Percentiles rank a stretch among this genome's conserved stretches.
Evolutionary conservation across 352 stramenopile genomes (phyloP).

Genomic region (Pythium diclinum): DNA sequence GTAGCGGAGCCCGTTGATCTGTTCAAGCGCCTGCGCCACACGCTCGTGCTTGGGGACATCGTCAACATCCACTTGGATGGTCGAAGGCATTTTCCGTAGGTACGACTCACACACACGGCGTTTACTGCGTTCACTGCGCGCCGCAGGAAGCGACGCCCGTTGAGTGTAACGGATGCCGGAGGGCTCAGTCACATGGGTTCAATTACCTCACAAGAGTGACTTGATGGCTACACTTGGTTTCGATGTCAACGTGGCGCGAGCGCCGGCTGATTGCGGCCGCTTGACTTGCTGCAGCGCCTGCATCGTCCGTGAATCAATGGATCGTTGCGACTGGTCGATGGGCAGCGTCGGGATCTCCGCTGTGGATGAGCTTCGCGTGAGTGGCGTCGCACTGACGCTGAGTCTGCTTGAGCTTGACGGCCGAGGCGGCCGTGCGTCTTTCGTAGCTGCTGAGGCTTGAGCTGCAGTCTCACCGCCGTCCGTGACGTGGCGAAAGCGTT

Average conservation of each 20-base stretch:
- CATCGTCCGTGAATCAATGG: constrained; percentile 38
- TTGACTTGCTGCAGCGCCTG: constrained; percentile 50
- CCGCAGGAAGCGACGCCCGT: not conserved
- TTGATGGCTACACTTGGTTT: constrained; percentile 19
- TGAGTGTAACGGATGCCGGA: not conserved
- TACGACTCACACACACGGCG: not conserved
- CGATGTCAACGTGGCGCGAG: constrained; percentile 2
- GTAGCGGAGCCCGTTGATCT: constrained; percentile 68
- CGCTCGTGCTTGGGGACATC: constrained; percentile 51
- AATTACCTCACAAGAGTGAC: constrained; percentile 22
- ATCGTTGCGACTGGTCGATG: constrained; percentile 5
- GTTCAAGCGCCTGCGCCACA: constrained; percentile 59
- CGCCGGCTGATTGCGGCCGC: constrained; percentile 42
- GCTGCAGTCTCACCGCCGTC: not conserved
- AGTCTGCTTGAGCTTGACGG: not conserved
- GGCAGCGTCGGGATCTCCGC: constrained; percentile 5
- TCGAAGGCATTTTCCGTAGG: not conserved
- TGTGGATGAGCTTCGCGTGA: constrained; percentile 6
- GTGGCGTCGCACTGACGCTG: not conserved
- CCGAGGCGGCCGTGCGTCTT: constrained; percentile 1
- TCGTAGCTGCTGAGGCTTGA: not conserved
- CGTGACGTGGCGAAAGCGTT: constrained; percentile 38
- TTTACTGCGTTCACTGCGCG: not conserved
- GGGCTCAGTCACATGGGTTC: constrained; percentile 1
- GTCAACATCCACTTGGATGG: constrained; percentile 20